Conservation (phyloP, 768 basidiomycete genomes). For the Leccinum aurantiacum region DNA sequence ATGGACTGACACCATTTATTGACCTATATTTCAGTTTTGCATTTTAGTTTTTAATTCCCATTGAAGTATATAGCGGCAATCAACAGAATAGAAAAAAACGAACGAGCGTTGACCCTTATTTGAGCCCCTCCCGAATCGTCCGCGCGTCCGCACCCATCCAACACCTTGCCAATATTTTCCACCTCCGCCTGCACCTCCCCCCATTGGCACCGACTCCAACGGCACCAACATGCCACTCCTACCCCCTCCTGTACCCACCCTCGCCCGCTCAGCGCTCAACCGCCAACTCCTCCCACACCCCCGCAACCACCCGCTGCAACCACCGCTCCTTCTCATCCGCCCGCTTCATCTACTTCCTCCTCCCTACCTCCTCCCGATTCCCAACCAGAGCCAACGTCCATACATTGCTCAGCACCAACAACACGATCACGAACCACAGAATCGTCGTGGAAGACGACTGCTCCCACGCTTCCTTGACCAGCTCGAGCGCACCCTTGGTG, state of each 20-base stretch:
- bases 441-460: constrained; percentile 70
- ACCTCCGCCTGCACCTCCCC: constrained; percentile 49
- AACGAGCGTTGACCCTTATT: constrained; percentile 12
- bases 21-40: no score
- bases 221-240: constrained; percentile 13
- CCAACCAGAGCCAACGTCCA: constrained; percentile 57
- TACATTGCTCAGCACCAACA: constrained; percentile 74
- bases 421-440: constrained; percentile 68
- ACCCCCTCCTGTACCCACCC: background rate
- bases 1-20: no score
- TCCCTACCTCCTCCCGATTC: constrained; percentile 45
- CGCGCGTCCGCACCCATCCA: constrained; percentile 62
- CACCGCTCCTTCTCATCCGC: constrained; percentile 71
- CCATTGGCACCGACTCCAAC: constrained; percentile 19
- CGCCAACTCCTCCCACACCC: constrained; percentile 71
- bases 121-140: constrained; percentile 43
- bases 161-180: constrained; percentile 43
- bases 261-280: constrained; percentile 43
- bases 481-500: constrained; percentile 70
- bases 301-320: constrained; percentile 69
- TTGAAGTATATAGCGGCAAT: no score
- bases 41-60: no score
- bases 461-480: constrained; percentile 78
- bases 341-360: constrained; percentile 49
- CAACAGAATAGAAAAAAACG: background rate